Percentiles rank a stretch among this genome's conserved stretches.
Evolutionary conservation across 345 rosid species (phyloP).

Genomic region (Garcia nutans): DNA sequence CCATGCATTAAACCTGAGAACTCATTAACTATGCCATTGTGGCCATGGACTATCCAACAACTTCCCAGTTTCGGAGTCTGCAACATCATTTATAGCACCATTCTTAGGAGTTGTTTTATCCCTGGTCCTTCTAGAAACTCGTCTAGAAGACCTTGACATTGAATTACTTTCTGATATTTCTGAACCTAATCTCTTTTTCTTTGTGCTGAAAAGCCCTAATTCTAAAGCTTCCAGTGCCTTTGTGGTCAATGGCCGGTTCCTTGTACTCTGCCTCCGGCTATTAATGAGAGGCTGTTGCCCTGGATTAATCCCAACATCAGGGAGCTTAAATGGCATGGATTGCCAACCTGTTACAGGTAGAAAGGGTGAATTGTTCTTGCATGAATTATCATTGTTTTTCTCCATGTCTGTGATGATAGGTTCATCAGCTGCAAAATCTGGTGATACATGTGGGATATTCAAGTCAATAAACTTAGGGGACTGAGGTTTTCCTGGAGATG

Average conservation of each 20-base stretch:
- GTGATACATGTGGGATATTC: constrained; percentile 47
- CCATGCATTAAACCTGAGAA: not conserved
- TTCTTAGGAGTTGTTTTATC: not conserved
- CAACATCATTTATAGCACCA: not conserved
- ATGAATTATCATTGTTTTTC: constrained; percentile 16
- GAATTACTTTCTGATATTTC: constrained; percentile 4
- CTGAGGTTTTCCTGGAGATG: constrained; percentile 30
- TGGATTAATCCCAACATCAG: constrained; percentile 3
- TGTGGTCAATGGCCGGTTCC: constrained; percentile 49
- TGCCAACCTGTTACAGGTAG: constrained; percentile 29
- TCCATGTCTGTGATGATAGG: constrained; percentile 16
- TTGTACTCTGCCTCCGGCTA: constrained; percentile 49
- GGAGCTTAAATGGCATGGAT: constrained; percentile 18
- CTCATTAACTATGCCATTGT: not conserved
- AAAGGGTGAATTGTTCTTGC: constrained; percentile 30
- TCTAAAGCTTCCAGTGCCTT: constrained; percentile 67
- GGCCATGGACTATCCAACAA: not conserved
- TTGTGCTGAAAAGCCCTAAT: constrained; percentile 37
- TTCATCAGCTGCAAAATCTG: constrained; percentile 34
- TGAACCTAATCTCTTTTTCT: constrained; percentile 39
- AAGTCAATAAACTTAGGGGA: constrained; percentile 44
- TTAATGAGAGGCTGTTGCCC: constrained; percentile 30
- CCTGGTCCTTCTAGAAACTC: constrained; percentile 5
- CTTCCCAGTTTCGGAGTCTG: not conserved
- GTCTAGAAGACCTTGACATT: constrained; percentile 28